Evolutionary conservation across 805 yeast species (phyloP).

Genomic region (Ogataea nonfermentans): DNA sequence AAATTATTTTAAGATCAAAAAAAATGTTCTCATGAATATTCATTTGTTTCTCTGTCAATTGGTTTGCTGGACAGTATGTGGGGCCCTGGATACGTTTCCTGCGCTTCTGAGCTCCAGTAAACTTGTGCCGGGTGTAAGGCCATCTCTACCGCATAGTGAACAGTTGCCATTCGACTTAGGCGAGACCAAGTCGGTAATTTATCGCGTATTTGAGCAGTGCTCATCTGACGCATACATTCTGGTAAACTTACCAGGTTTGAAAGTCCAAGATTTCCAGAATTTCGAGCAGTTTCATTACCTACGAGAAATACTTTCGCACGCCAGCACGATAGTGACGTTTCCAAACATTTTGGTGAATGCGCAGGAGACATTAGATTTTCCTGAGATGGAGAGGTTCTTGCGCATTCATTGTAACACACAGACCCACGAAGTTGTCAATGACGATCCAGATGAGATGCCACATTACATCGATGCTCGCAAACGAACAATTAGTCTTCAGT

Average conservation of each 20-base stretch:
- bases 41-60: not conserved
- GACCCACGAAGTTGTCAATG: constrained; percentile 37
- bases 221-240: constrained; percentile 56
- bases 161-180: constrained; percentile 30
- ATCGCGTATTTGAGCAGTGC: constrained; percentile 38
- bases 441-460: constrained; percentile 45
- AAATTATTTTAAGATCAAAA: not conserved
- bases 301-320: constrained; percentile 47
- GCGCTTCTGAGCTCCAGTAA: constrained; percentile 28
- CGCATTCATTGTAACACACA: constrained; percentile 53
- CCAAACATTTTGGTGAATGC: constrained; percentile 44
- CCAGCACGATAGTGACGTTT: constrained; percentile 62
- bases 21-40: constrained; percentile 1
- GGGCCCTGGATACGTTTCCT: constrained; percentile 23
- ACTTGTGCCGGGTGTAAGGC: constrained; percentile 30
- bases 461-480: constrained; percentile 61
- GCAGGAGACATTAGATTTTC: constrained; percentile 40
- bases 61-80: constrained; percentile 2
- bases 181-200: constrained; percentile 25
- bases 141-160: constrained; percentile 30
- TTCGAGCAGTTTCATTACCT: constrained; percentile 46
- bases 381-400: constrained; percentile 41
- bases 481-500: constrained; percentile 59
- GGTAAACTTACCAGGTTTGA: constrained; percentile 53
- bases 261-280: constrained; percentile 43